phyloP scores from a whole-genome alignment of 1,139 yeast species.

The Candida sp. region DNA sequence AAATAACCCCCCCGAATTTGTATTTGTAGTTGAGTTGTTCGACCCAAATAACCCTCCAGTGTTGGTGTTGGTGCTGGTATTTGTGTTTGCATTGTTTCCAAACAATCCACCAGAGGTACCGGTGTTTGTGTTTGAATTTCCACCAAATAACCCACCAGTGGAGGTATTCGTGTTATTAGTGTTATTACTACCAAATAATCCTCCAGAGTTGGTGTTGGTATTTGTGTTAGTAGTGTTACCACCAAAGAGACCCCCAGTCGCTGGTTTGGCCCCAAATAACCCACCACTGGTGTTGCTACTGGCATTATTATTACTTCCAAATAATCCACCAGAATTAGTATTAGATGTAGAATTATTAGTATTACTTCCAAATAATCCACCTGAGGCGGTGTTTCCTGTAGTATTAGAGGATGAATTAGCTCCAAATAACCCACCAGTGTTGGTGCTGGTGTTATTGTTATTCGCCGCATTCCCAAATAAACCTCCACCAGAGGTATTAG shows the following conservation, averaged over 20 bases:
- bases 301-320: constrained; percentile 20
- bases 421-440: constrained; percentile 11
- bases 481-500: constrained; percentile 7
- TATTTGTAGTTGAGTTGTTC: constrained; percentile 8
- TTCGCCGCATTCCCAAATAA: constrained; percentile 13
- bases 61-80: constrained; percentile 7
- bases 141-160: constrained; percentile 9
- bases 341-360: constrained; percentile 4
- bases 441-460: constrained; percentile 8
- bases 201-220: constrained; percentile 11
- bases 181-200: constrained; percentile 12
- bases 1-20: constrained; percentile 35
- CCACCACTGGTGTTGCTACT: constrained; percentile 14
- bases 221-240: constrained; percentile 9
- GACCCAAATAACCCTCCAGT: constrained; percentile 36
- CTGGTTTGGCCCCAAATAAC: constrained; percentile 15
- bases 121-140: constrained; percentile 6
- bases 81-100: constrained; percentile 10
- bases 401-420: constrained; percentile 5
- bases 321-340: constrained; percentile 11
- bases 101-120: constrained; percentile 14
- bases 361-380: constrained; percentile 24
- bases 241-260: constrained; percentile 12
- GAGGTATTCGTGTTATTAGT: constrained; percentile 1
- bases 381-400: constrained; percentile 3